Evolutionary conservation across 1,139 yeast species (phyloP).

Genomic region (Tardiomyces blankii): DNA sequence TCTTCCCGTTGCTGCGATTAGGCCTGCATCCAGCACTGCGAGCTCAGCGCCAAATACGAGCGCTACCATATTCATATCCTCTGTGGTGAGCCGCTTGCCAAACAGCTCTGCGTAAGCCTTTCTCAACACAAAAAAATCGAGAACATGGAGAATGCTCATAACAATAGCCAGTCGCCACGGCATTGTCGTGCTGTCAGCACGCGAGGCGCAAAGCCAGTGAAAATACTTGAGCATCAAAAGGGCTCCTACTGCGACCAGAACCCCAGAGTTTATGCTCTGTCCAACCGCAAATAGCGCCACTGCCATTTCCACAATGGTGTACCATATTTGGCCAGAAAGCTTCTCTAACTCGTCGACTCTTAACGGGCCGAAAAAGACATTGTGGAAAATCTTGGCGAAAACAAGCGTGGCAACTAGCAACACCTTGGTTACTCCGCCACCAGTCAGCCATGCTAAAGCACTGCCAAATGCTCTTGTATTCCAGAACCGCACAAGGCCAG

Average conservation of each 20-base stretch:
- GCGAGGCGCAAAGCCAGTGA: constrained; percentile 32
- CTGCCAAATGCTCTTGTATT: neutral
- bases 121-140: constrained; percentile 14
- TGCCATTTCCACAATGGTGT: constrained; percentile 17
- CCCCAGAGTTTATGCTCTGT: constrained; percentile 19
- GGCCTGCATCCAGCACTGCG: constrained; percentile 12
- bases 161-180: constrained; percentile 7
- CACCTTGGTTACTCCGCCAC: neutral
- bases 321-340: constrained; percentile 8
- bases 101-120: constrained; percentile 9
- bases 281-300: constrained; percentile 16
- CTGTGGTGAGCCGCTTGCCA: constrained; percentile 2
- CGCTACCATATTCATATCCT: constrained; percentile 9
- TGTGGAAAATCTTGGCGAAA: constrained; percentile 5
- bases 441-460: neutral
- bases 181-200: constrained; percentile 18
- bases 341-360: constrained; percentile 4
- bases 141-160: constrained; percentile 13
- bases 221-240: constrained; percentile 35
- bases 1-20: constrained; percentile 11
- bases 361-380: constrained; percentile 6
- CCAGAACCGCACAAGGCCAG: neutral
- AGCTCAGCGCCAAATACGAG: constrained; percentile 14
- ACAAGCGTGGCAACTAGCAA: constrained; percentile 2
- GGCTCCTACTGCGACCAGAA: constrained; percentile 32